These are phyloP conservation scores for Luffa acutangula DNA, from an alignment of 306 rosid species.

Conservation along the genomic window DNA sequence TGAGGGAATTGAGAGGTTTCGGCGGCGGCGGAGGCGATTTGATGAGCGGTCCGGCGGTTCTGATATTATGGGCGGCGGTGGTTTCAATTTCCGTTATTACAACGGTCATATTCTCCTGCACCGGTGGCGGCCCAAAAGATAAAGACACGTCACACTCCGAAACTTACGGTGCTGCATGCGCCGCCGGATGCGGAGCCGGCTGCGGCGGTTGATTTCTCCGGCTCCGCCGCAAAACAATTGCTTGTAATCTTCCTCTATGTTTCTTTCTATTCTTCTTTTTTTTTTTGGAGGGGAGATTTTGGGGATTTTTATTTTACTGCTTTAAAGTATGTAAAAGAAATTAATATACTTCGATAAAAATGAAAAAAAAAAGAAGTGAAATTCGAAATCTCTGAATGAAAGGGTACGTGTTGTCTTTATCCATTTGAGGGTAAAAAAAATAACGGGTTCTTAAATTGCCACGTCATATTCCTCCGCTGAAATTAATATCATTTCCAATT, in stretches of 20 bases:
- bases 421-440: background rate
- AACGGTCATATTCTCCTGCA: constrained; percentile 44
- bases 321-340: background rate
- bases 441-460: background rate
- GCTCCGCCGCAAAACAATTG: background rate
- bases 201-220: constrained; percentile 20
- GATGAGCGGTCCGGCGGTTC: constrained; percentile 2
- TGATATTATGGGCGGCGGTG: constrained; percentile 32
- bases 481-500: background rate
- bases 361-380: background rate
- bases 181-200: constrained; percentile 21
- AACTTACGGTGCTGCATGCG: constrained; percentile 27
- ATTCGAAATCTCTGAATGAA: background rate
- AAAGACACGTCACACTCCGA: constrained; percentile 18
- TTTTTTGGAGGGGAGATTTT: background rate
- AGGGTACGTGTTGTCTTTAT: background rate
- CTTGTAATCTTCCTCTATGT: background rate
- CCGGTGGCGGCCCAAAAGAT: constrained; percentile 46
- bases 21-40: constrained; percentile 20
- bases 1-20: constrained; percentile 32
- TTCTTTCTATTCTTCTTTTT: background rate
- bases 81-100: constrained; percentile 29
- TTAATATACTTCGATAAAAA: background rate
- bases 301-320: background rate
- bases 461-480: background rate